Conservation (phyloP, 441 rosid genomes). For the Erysimum cheiri region DNA sequence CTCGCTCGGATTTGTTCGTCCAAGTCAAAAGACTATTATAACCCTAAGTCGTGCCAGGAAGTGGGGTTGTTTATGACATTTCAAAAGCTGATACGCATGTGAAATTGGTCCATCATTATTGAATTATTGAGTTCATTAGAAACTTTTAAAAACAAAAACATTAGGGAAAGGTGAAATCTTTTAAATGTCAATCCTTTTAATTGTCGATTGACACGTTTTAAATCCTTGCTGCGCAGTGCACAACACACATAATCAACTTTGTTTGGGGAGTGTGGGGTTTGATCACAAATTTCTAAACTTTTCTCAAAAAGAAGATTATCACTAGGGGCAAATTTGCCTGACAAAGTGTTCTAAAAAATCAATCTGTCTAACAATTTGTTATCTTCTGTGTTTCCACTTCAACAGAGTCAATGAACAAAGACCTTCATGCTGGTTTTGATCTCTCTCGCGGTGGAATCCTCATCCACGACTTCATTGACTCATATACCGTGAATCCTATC, state of each 20-base stretch:
- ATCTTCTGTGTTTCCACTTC: conserved; percentile 24
- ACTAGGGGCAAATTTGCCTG: conserved; percentile 30
- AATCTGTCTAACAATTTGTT: conserved; percentile 17
- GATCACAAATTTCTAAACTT: no score
- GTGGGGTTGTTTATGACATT: conserved; percentile 34
- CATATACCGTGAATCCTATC: conserved; percentile 92
- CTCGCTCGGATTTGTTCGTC: conserved; percentile 18
- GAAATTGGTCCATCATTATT: conserved; percentile 25
- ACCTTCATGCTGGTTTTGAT: conserved; percentile 39
- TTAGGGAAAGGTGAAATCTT: no score
- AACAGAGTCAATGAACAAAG: conserved; percentile 17
- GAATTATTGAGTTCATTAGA: no score
- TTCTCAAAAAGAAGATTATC: no score
- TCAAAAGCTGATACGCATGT: conserved; percentile 25
- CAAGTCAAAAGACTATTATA: conserved; percentile 10
- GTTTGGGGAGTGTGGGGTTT: not conserved
- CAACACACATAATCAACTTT: not conserved
- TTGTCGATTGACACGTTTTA: not conserved
- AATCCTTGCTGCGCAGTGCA: conserved; percentile 1
- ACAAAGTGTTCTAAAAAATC: not conserved
- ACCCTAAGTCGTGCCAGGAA: not conserved
- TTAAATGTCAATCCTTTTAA: no score
- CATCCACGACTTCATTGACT: conserved; percentile 91
- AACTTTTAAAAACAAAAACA: no score
- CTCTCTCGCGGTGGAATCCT: conserved; percentile 83